Evolutionary conservation across 1,284 basidiomycete species (phyloP), one percentile per base, ranked within the genome.

Genomic region (Leccinum griseonigrum): DNA sequence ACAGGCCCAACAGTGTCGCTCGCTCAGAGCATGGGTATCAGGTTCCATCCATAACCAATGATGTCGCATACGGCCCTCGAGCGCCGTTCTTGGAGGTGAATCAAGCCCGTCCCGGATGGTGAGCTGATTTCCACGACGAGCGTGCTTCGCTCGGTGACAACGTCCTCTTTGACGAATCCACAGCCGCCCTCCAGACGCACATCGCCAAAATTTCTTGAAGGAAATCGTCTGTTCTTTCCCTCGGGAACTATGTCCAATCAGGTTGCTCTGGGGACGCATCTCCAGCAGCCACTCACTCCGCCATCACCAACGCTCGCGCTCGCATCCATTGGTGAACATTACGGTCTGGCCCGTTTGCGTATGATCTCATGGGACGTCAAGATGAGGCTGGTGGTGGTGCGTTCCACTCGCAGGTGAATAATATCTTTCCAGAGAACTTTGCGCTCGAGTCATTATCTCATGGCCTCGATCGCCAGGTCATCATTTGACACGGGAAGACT

Each of bases 191-290:
- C 38, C 94, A 97, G 74, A 80, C 79, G 14, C 89, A 95, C 68
- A 80, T 97, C 54, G 95, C 95, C 5, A 81, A 84, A 69, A 75
- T 96, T 40, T 87, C 91, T 3, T 93, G 58, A 96, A 97, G 75
- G 93, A 96, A 71, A 91, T 92, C 1, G 84, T 1, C 75, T 96
- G n/a, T n/a, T n/a, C n/a, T n/a, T n/a, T n/a, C n/a, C n/a, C n/a
- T 94, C 90, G 38, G 97, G 97, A n/a, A 97, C 97, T 2, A 92
- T 95, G 82, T 95, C 93, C 54, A 97, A 98, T 77, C 94, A 92
- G 68, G 81, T 92, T 58, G 95, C 91, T 1, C 80, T 98, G 61
- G 85, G 96, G 63, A 90, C 93, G 0, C 95, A 97, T 73, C 85
- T 98, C 60, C 85, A 83, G 63, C 93, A 96, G 71, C 96, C 97